Percentiles rank a stretch among this genome's conserved stretches.
phyloP scores from a whole-genome alignment of 116 monocot species.

The Posidonia oceanica region DNA sequence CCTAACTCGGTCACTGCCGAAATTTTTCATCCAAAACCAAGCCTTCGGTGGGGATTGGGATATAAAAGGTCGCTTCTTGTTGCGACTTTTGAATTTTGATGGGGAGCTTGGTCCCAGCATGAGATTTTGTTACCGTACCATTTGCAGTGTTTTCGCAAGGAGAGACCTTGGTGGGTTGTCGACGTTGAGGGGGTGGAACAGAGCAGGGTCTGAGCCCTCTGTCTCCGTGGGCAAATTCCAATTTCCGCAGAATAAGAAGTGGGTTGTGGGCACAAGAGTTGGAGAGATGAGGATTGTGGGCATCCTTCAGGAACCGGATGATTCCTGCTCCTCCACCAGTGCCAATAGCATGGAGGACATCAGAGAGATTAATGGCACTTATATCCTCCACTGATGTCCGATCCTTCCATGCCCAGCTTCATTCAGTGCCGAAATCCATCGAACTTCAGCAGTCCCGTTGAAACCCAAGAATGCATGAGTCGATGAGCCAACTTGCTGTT shows the following conservation, averaged over 20 bases:
- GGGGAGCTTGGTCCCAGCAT: background rate
- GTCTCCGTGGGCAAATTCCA: background rate
- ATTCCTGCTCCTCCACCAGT: background rate
- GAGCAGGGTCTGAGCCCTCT: background rate
- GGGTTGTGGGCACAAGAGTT: no score
- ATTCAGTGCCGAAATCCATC: slow-evolving; percentile 9
- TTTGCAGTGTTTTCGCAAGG: background rate
- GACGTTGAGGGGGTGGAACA: background rate
- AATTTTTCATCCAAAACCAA: no score
- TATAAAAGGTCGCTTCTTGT: background rate
- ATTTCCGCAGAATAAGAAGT: background rate
- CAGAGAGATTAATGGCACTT: background rate
- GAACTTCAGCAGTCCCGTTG: slow-evolving; percentile 19
- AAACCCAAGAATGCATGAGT: slow-evolving; percentile 20
- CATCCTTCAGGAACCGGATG: slow-evolving; percentile 4
- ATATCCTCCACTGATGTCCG: slow-evolving; percentile 23
- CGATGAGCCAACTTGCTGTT: slow-evolving; percentile 22
- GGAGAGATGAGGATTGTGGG: slow-evolving; percentile 3
- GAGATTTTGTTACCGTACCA: background rate
- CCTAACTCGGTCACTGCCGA: no score
- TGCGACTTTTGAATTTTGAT: background rate
- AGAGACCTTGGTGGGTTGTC: no score
- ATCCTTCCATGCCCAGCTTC: slow-evolving; percentile 22
- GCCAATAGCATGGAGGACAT: background rate
- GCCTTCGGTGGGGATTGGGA: no score